Conservation (phyloP, 768 basidiomycete genomes). For the Cystofilobasidium ferigula region DNA sequence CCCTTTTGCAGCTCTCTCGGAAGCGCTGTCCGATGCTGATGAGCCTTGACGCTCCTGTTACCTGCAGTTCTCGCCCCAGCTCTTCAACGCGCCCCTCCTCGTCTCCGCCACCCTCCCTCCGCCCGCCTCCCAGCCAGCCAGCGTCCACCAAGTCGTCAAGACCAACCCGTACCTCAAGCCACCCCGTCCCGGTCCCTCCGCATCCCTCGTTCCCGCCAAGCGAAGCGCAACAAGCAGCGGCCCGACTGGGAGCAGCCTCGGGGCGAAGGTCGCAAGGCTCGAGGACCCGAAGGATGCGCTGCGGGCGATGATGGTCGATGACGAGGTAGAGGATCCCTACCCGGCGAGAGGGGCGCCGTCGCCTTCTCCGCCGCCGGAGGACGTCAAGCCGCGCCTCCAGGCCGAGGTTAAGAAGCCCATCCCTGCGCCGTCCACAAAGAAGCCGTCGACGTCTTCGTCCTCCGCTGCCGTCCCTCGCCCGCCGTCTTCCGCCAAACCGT, state of each 20-base stretch:
- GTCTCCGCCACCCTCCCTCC: background rate
- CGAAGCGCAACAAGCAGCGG: background rate
- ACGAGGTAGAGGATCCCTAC: background rate
- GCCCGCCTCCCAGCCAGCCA: background rate
- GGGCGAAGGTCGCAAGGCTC: background rate
- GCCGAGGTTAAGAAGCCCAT: background rate
- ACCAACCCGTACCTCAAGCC: background rate
- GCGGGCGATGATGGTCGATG: background rate
- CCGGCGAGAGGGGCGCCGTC: background rate
- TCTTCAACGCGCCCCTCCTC: background rate
- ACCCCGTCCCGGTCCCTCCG: background rate
- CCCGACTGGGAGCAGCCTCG: background rate
- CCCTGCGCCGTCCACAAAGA: background rate
- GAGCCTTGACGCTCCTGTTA: background rate
- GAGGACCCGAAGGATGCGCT: background rate
- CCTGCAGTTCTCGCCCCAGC: slow-evolving; percentile 5
- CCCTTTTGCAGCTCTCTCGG: background rate
- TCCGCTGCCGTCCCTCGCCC: background rate
- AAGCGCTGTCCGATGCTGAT: background rate
- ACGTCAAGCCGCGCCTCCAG: background rate
- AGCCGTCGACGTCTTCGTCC: background rate
- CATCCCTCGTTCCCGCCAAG: background rate
- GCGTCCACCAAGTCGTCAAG: background rate
- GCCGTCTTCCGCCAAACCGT: background rate
- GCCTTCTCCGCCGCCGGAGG: background rate